Conservation (phyloP, 2,329 filamentous ascomycete genomes). For the Thelonectria blattea region DNA sequence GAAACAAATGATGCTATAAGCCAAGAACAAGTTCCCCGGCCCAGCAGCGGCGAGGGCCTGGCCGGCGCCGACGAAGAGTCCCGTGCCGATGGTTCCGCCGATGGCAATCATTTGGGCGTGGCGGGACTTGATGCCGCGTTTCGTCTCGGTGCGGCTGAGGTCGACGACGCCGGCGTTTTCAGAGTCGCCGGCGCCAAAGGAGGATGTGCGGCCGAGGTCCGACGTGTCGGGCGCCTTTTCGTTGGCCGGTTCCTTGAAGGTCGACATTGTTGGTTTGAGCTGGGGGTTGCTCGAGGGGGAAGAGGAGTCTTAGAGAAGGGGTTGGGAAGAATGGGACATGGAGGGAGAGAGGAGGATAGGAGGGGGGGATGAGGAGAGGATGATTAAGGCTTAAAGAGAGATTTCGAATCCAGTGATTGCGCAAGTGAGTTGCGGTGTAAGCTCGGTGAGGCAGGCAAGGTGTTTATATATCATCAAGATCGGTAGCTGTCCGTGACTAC, state of each 20-base stretch:
- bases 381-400: too few relatives aligned
- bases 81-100: slow-evolving; percentile 16
- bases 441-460: neutral
- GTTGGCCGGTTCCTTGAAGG: neutral
- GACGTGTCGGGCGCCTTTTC: neutral
- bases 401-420: neutral
- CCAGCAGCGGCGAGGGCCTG: slow-evolving; percentile 13
- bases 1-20: slow-evolving; percentile 16
- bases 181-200: slow-evolving; percentile 5
- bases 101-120: slow-evolving; percentile 20
- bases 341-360: neutral
- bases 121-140: slow-evolving; percentile 17
- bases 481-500: neutral
- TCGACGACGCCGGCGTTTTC: slow-evolving; percentile 7
- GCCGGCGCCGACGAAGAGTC: slow-evolving; percentile 16
- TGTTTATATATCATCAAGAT: neutral
- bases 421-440: neutral
- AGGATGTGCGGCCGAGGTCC: slow-evolving; percentile 7
- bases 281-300: neutral
- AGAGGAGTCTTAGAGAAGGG: neutral
- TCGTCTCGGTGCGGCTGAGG: slow-evolving; percentile 9
- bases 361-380: too few relatives aligned
- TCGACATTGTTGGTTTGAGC: slow-evolving; percentile 5
- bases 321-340: neutral
- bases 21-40: slow-evolving; percentile 10